Evolutionary conservation across 2,329 filamentous ascomycete species (phyloP).

Genomic region (Allantophomopsis lycopodina): DNA sequence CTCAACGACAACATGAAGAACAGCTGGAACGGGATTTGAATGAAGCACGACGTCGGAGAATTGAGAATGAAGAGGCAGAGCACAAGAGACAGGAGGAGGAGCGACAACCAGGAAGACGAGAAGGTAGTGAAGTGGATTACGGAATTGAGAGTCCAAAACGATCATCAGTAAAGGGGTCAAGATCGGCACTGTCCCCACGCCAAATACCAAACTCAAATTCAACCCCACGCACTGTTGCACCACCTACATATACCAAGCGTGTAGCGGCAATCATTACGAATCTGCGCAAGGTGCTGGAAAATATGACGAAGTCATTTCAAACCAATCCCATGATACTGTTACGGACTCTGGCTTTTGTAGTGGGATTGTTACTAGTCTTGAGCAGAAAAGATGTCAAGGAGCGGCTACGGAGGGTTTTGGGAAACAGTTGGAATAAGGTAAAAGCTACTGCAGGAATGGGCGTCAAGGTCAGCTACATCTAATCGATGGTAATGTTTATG

Average conservation of each 20-base stretch:
- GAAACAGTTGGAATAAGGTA: slow-evolving; percentile 66
- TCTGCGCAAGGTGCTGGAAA: slow-evolving; percentile 34
- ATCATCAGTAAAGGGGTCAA: slow-evolving; percentile 19
- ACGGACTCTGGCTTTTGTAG: slow-evolving; percentile 61
- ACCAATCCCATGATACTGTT: slow-evolving; percentile 43
- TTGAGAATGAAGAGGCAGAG: slow-evolving; percentile 41
- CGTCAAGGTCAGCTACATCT: slow-evolving; percentile 95
- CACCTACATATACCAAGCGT: slow-evolving; percentile 12
- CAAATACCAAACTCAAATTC: slow-evolving; percentile 6
- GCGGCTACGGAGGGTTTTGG: slow-evolving; percentile 54
- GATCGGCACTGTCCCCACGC: slow-evolving; percentile 8
- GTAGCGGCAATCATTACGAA: slow-evolving; percentile 39
- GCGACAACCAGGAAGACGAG: slow-evolving; percentile 34
- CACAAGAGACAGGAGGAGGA: slow-evolving; percentile 20
- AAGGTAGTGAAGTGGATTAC: slow-evolving; percentile 51
- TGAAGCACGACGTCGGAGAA: slow-evolving; percentile 37
- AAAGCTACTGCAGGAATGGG: slow-evolving; percentile 86
- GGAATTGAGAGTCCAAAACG: slow-evolving; percentile 42
- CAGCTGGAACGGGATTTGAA: slow-evolving; percentile 40
- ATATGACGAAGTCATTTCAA: slow-evolving; percentile 33
- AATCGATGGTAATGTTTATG: slow-evolving; percentile 12
- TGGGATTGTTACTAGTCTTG: slow-evolving; percentile 65
- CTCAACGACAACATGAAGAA: slow-evolving; percentile 39
- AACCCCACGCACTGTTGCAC: slow-evolving; percentile 4
- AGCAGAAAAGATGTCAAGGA: slow-evolving; percentile 64